phyloP scores from a whole-genome alignment of 495 filamentous ascomycete genomes.

The Trypethelium eluteriae region DNA sequence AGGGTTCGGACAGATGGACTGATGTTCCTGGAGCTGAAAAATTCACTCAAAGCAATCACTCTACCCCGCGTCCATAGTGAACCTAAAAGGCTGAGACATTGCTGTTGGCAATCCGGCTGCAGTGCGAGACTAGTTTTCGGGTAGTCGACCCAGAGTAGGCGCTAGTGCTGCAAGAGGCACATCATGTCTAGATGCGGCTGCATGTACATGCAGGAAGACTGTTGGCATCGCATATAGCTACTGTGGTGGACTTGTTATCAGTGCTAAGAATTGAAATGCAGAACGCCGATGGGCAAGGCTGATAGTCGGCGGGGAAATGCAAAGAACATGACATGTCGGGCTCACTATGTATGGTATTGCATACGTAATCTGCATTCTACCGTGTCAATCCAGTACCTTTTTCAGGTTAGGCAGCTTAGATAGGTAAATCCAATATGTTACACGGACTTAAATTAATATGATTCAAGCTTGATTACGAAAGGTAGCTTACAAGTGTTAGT shows the following conservation, averaged over 20 bases:
- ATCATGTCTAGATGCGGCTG: constrained; percentile 1
- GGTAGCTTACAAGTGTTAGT: too few species aligned
- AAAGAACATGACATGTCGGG: not conserved
- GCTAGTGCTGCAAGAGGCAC: not conserved
- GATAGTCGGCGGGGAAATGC: not conserved
- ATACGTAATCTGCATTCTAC: too few species aligned
- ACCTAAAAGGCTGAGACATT: constrained; percentile 3
- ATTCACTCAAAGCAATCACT: constrained; percentile 1
- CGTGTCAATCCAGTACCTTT: too few species aligned
- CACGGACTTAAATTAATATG: too few species aligned
- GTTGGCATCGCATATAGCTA: not conserved
- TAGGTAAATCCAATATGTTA: too few species aligned
- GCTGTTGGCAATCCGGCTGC: not conserved
- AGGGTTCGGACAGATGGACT: not conserved
- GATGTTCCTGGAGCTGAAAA: not conserved
- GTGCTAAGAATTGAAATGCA: not conserved
- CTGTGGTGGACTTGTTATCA: not conserved
- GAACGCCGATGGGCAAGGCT: not conserved
- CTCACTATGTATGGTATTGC: not conserved
- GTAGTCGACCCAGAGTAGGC: not conserved
- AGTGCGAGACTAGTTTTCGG: not conserved
- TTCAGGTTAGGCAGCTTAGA: too few species aligned
- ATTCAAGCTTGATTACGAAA: too few species aligned
- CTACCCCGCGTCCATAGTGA: constrained; percentile 3
- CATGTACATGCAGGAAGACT: not conserved